Evolutionary conservation across 805 yeast genomes (phyloP).

Genomic region (Myxozyma mucilagina): DNA sequence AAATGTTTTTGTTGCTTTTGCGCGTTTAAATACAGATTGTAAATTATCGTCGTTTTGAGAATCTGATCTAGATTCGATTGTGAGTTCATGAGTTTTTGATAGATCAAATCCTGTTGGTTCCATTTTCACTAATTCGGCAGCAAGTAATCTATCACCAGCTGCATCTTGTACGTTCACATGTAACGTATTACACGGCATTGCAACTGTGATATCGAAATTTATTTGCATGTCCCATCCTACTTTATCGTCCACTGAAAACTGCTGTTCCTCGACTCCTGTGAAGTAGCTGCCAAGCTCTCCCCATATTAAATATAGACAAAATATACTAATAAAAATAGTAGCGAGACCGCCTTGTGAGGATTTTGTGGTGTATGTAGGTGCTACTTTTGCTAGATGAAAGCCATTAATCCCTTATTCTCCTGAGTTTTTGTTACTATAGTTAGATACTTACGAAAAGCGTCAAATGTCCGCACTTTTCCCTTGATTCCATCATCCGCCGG

Average conservation of each 20-base stretch:
- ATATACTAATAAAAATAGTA: constrained; percentile 62
- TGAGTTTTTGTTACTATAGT: neutral
- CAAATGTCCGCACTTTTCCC: constrained; percentile 30
- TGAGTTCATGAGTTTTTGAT: constrained; percentile 23
- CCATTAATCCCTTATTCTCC: neutral
- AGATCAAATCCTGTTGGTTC: constrained; percentile 49
- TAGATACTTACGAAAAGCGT: constrained; percentile 33
- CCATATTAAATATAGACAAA: constrained; percentile 71
- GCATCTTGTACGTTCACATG: constrained; percentile 75
- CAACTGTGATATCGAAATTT: constrained; percentile 77
- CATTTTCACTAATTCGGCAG: constrained; percentile 70
- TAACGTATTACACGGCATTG: constrained; percentile 77
- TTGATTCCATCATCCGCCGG: neutral
- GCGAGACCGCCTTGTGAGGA: constrained; percentile 77
- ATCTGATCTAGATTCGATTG: constrained; percentile 22
- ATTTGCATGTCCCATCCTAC: constrained; percentile 61
- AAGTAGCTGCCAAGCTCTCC: constrained; percentile 80
- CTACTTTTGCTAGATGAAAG: constrained; percentile 55
- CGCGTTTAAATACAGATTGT: constrained; percentile 27
- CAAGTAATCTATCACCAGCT: constrained; percentile 75
- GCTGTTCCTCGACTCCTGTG: constrained; percentile 78
- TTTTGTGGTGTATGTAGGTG: constrained; percentile 67
- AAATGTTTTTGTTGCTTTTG: constrained; percentile 17
- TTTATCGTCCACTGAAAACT: constrained; percentile 68
- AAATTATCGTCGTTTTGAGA: constrained; percentile 16